Base-by-base conservation (phyloP, 768 basidiomycete species). In the Kwoniella botswanensis region DNA sequence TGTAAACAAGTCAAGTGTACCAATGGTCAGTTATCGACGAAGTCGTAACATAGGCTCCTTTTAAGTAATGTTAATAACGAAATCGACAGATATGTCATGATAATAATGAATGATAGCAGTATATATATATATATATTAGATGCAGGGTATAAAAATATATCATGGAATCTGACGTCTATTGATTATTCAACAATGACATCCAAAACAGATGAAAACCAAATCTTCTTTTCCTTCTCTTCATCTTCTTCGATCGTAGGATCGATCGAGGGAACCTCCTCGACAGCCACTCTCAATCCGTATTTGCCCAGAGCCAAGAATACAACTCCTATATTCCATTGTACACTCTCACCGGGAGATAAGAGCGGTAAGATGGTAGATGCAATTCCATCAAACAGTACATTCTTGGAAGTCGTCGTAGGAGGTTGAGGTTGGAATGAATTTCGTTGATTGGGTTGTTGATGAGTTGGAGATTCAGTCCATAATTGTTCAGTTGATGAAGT, bases 311-410 rank as follows among this genome's bases (percentile, higher is more conserved):
- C 71, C 10, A 82, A 61, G 59, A 79, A 75, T 2, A 21, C 67
- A 67, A 7, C 71, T 13, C 66, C 64, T 15, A 79, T 50, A 1
- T 12, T 43, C 21, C 71, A 54, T 1, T 35, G 11, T 10, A 42
- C 67, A 26, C 24, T 62, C 24, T 72, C 57, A 4, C 69, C 73
- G 0, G 71, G 59, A 11, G 65, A 41, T 7, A 82, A n/a, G 12
- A 56, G 11, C 18, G 74, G 59, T 2, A 78, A 54, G 17, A 65
- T 44, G 12, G 64, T 21, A 3, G 73, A 57, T 2, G 74, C 42
- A 6, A 62, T 18, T 7, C 81, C 81, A 65, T 79, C 80, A 18
- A 80, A 59, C 15, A 77, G 43, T 66, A 81, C 63, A 44, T 80
- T 74, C 46, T 69, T 67, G 17, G 43, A 26, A 12, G 29, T 26